Percentiles rank a stretch among this genome's conserved stretches.
Conservation (phyloP, 2,329 filamentous ascomycete genomes). For the Penicillium fuscoglaucum region DNA sequence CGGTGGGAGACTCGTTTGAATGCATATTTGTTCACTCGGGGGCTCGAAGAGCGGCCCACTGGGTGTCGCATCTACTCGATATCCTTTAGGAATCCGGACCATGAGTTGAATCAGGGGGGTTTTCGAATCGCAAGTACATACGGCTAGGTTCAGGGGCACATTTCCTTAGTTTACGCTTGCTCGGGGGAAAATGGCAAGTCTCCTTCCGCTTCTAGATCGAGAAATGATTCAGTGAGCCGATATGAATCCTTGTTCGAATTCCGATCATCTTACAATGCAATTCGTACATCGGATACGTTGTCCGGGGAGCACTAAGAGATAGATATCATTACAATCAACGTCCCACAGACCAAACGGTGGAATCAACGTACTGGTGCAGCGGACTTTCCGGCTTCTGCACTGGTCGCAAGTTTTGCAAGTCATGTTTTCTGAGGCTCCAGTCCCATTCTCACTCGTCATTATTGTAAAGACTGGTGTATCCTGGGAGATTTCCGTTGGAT, state of each 20-base stretch:
- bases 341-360: background rate
- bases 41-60: background rate
- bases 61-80: too few relatives aligned
- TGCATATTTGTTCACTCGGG: background rate
- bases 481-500: too few relatives aligned
- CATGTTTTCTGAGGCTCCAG: background rate
- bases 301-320: background rate
- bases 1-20: background rate
- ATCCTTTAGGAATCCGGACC: background rate
- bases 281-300: background rate
- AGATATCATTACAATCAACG: background rate
- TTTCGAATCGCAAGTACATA: background rate
- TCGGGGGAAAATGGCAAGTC: background rate
- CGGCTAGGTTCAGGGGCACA: background rate
- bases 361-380: conserved; percentile 38
- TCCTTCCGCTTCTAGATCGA: background rate
- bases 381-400: conserved; percentile 46
- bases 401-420: conserved; percentile 37
- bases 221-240: background rate
- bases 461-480: too few relatives aligned
- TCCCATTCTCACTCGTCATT: too few relatives aligned
- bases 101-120: background rate
- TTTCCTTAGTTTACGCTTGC: background rate
- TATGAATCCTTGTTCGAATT: background rate
- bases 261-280: background rate